Conservation (phyloP, 805 yeast genomes). For the Candida rishiriensis region DNA sequence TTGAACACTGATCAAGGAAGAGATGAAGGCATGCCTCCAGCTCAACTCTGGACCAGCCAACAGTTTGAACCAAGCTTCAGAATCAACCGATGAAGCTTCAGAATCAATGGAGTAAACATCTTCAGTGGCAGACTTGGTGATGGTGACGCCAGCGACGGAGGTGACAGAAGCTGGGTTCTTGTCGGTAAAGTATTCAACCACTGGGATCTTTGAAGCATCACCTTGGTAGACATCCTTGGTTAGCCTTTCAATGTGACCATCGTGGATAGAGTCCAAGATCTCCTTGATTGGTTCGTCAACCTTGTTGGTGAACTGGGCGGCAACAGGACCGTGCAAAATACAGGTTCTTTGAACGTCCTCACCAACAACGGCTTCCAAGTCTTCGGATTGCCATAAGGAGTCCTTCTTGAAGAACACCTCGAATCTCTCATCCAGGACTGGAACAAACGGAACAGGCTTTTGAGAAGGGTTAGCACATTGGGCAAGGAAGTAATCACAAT, state of each 20-base stretch:
- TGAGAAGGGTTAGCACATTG: constrained; percentile 79
- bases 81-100: constrained; percentile 20
- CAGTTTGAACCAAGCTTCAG: constrained; percentile 65
- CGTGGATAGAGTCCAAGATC: constrained; percentile 82
- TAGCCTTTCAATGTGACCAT: constrained; percentile 76
- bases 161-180: constrained; percentile 41
- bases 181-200: constrained; percentile 85
- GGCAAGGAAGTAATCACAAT: constrained; percentile 85
- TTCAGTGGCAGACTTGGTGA: constrained; percentile 28
- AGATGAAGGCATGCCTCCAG: constrained; percentile 91
- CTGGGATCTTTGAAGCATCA: constrained; percentile 72
- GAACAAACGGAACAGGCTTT: constrained; percentile 98
- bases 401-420: constrained; percentile 98
- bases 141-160: constrained; percentile 34
- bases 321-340: constrained; percentile 97
- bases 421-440: constrained; percentile 88
- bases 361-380: constrained; percentile 90
- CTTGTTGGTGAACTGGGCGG: constrained; percentile 83
- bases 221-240: constrained; percentile 65
- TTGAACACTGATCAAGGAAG: constrained; percentile 78
- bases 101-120: constrained; percentile 37
- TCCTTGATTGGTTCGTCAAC: constrained; percentile 92
- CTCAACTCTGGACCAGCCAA: constrained; percentile 73
- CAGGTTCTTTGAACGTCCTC: constrained; percentile 99
- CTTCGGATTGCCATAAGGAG: constrained; percentile 98